Percentiles rank a stretch among this genome's conserved stretches.
These are phyloP conservation scores for Myxozyma sirexii DNA, from an alignment of 805 yeast species.

Conservation along the genomic window DNA sequence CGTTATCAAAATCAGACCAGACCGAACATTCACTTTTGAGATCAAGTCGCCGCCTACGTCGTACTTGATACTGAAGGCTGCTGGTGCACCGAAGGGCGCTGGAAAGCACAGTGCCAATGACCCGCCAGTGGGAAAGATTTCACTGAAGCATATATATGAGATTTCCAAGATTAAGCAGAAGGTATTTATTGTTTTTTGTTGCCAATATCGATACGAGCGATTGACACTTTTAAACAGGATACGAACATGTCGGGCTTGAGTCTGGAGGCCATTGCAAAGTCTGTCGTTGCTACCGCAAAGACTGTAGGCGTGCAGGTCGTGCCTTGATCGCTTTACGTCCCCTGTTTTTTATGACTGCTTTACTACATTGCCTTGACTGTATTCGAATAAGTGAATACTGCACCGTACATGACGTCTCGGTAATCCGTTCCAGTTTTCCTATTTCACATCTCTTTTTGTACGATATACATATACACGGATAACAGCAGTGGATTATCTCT, in stretches of 20 bases:
- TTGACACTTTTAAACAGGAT: constrained; percentile 48
- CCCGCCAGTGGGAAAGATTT: constrained; percentile 59
- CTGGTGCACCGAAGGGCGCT: constrained; percentile 78
- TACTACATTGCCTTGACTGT: not conserved
- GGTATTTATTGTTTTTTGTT: constrained; percentile 18
- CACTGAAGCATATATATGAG: constrained; percentile 89
- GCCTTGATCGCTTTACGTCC: constrained; percentile 47
- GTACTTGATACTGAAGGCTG: constrained; percentile 79
- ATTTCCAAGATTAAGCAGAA: constrained; percentile 89
- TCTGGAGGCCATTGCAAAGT: constrained; percentile 75
- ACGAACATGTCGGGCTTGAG: constrained; percentile 71
- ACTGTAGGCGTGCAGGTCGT: constrained; percentile 85
- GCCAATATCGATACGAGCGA: not conserved
- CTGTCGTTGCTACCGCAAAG: constrained; percentile 84
- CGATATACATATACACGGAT: not conserved
- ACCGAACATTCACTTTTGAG: constrained; percentile 83
- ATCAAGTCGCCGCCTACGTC: constrained; percentile 91
- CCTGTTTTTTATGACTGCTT: not conserved
- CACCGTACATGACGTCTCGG: not conserved
- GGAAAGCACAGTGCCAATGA: constrained; percentile 52
- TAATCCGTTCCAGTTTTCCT: too few relatives aligned
- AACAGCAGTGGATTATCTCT: not conserved
- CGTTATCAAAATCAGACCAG: constrained; percentile 83
- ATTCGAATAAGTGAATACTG: not conserved
- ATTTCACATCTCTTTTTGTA: not conserved